Conservation (phyloP, 2,329 filamentous ascomycete species). For the Arthrobotrys pseudoclavata region DNA sequence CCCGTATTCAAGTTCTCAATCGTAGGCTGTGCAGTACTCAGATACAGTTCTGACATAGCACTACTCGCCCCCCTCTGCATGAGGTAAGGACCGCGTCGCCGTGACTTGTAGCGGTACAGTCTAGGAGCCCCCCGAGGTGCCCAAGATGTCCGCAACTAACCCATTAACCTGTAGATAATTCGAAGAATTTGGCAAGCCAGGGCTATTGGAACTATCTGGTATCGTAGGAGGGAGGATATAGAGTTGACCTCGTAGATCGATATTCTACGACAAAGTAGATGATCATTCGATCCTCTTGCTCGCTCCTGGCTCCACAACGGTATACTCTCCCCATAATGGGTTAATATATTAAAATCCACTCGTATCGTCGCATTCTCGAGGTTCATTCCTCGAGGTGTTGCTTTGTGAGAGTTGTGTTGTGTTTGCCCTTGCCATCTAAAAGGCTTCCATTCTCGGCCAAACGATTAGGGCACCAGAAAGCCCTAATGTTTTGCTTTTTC, state of each 20-base stretch:
- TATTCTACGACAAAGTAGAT: background rate
- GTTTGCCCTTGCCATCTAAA: conserved; percentile 7
- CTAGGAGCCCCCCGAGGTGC: conserved; percentile 7
- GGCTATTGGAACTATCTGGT: conserved; percentile 6
- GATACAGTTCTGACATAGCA: conserved; percentile 9
- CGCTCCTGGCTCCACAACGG: background rate
- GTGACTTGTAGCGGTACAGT: conserved; percentile 12
- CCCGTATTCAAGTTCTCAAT: conserved; percentile 25
- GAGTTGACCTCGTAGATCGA: background rate
- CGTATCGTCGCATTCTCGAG: conserved; percentile 18
- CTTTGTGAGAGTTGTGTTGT: background rate
- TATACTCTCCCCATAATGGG: background rate
- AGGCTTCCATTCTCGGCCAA: conserved; percentile 20
- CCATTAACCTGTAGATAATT: conserved; percentile 10
- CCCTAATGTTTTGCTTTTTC: conserved; percentile 59
- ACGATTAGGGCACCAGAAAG: conserved; percentile 40
- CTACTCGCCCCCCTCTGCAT: background rate
- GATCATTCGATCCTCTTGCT: background rate
- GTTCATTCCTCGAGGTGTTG: conserved; percentile 7
- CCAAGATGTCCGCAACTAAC: background rate
- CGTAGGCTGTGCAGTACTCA: conserved; percentile 16
- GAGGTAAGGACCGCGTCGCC: background rate
- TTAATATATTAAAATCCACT: conserved; percentile 14
- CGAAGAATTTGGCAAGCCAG: conserved; percentile 5
- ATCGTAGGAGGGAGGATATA: conserved; percentile 17